A percentile compares a stretch with the other conserved stretches of the same genome.
These are phyloP conservation scores for Xanthoparmelia taractica DNA, from an alignment of 495 filamentous ascomycete species.

Conservation along the genomic window DNA sequence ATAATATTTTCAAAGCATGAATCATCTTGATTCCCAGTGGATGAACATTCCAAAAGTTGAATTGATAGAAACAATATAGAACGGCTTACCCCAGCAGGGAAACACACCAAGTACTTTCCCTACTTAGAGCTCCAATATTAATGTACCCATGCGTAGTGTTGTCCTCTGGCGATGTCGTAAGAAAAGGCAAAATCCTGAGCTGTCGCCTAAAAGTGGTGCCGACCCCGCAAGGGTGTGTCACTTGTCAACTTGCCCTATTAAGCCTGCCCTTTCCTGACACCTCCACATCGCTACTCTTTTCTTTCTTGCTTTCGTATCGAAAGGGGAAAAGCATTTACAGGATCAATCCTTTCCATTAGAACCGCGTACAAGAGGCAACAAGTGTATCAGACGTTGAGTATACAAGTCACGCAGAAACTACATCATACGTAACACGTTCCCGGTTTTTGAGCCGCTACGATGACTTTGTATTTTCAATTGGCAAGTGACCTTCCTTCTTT, in stretches of 20 bases:
- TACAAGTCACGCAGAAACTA: slow-evolving; percentile 14
- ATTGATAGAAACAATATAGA: not conserved
- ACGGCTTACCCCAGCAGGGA: not conserved
- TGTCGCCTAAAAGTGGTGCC: slow-evolving; percentile 8
- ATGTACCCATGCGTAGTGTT: no score
- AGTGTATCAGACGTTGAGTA: not conserved
- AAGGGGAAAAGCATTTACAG: not conserved
- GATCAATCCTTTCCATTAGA: not conserved
- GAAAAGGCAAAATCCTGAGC: not conserved
- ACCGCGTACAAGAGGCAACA: not conserved
- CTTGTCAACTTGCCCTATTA: slow-evolving; percentile 15
- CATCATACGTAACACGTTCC: slow-evolving; percentile 24
- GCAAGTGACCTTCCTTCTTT: slow-evolving; percentile 49
- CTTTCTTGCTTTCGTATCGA: not conserved
- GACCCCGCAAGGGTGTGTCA: slow-evolving; percentile 16
- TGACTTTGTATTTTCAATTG: slow-evolving; percentile 98
- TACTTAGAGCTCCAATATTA: no score
- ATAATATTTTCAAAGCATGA: not conserved
- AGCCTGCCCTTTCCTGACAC: not conserved
- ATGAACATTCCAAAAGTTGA: not conserved
- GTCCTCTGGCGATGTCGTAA: no score
- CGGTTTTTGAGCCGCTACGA: slow-evolving; percentile 41
- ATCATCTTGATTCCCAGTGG: not conserved
- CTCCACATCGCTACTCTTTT: not conserved
- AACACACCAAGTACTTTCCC: no score